Base-by-base conservation (phyloP, 495 filamentous ascomycete genomes). In the Lophium mytilinum region DNA sequence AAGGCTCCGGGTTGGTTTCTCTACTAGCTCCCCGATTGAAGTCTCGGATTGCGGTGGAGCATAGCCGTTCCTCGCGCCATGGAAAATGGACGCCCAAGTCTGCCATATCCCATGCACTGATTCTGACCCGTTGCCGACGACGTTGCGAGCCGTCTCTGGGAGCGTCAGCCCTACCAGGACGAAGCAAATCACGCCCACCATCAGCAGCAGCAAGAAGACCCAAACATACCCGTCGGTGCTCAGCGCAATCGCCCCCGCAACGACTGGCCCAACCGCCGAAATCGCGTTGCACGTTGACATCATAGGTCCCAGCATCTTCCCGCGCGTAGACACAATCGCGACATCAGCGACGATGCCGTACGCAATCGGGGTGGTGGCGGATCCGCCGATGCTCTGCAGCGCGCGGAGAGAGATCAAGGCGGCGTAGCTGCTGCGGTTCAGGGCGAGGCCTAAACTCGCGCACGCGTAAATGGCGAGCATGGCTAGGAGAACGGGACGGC, bases 191-290 rank as follows among this genome's bases (percentile, higher is more conserved):
- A 14, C 3, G 12, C 3, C 46, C 12, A 49, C 46, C 12, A 49
- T 4, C 15, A 17, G 15, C 14, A 49, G 11, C 18, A 12, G 5
- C 46, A 15, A 49, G 19, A 49, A 17, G 12, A 17, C 46, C 46
- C 46, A 49, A 24, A 6, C 4, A 24, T 49, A 49, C 15, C 15
- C 24, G n/a, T 24, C 11, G 19, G 15, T 49, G 19, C 15, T 49
- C n/a, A 14, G 18, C 3, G 46, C 46, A 24, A 49, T 24, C 15
- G 46, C 46, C 9, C 46, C 46, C 12, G 15, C 46, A 14, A 17
- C 11, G 12, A 49, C 46, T 24, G 46, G 46, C 4, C 64, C 64
- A 9, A 67, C 10, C 34, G 59, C 63, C 0, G 54, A 53, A 9
- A 35, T 64, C 30, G 63, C 40, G 39, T 63, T 66, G 21, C 40